These are phyloP conservation scores for Lactarius psammicola DNA, from an alignment of 768 basidiomycete species.

Conservation along the genomic window DNA sequence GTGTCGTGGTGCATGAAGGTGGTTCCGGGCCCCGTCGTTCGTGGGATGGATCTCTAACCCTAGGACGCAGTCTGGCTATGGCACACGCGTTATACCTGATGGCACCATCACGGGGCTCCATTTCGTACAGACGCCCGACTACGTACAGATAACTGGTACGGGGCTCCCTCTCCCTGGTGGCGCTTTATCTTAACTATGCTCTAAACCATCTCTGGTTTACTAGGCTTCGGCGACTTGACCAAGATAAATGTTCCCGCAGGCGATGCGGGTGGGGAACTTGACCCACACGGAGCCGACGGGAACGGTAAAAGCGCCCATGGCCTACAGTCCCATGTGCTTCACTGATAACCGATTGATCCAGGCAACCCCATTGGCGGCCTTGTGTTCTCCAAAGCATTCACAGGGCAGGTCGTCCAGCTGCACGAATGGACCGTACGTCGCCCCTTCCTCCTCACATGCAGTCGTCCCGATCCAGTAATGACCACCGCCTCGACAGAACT, in stretches of 20 bases:
- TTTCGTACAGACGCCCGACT: slow-evolving; percentile 70
- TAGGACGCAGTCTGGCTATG: slow-evolving; percentile 48
- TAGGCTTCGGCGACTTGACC: slow-evolving; percentile 65
- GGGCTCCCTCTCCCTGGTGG: background rate
- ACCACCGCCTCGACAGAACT: slow-evolving; percentile 48
- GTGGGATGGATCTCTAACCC: background rate
- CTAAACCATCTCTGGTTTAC: background rate
- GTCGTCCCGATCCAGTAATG: slow-evolving; percentile 9
- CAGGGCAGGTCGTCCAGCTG: slow-evolving; percentile 51
- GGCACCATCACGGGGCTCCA: slow-evolving; percentile 68
- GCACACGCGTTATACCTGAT: slow-evolving; percentile 66
- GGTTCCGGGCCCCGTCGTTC: background rate
- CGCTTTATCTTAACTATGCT: background rate
- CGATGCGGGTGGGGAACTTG: slow-evolving; percentile 66
- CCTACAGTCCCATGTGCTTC: background rate
- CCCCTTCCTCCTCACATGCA: slow-evolving; percentile 7
- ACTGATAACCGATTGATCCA: slow-evolving; percentile 15
- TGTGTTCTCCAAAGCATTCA: slow-evolving; percentile 68
- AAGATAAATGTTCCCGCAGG: slow-evolving; percentile 59
- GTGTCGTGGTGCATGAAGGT: slow-evolving; percentile 56
- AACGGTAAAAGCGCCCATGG: slow-evolving; percentile 38
- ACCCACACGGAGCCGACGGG: slow-evolving; percentile 65
- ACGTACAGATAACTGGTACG: slow-evolving; percentile 43
- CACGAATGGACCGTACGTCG: slow-evolving; percentile 67
- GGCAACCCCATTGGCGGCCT: slow-evolving; percentile 65